Percentiles rank a stretch among this genome's conserved stretches.
Evolutionary conservation across 257 asterid species (phyloP).

Genomic region (Paulownia fortunei): DNA sequence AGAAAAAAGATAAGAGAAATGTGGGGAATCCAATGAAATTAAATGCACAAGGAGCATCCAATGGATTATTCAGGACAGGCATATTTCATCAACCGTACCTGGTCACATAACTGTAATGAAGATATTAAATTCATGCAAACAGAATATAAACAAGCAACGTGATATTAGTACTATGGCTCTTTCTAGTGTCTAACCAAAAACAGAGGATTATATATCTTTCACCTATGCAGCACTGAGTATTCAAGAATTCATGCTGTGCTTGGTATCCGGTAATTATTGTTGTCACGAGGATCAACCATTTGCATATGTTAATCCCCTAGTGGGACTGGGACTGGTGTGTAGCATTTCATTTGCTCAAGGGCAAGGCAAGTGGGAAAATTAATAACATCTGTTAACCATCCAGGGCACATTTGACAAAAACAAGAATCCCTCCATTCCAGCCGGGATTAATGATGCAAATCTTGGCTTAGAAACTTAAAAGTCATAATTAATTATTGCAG

Average conservation of each 20-base stretch:
- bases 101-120: slow-evolving; percentile 14
- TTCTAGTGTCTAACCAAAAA: slow-evolving; percentile 18
- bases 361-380: neutral
- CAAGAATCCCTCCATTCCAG: neutral
- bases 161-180: neutral
- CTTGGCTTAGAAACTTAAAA: neutral
- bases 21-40: slow-evolving; percentile 60
- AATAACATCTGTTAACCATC: neutral
- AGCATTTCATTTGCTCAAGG: neutral
- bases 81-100: slow-evolving; percentile 34
- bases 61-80: slow-evolving; percentile 27
- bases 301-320: too few relatives aligned
- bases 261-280: slow-evolving; percentile 30
- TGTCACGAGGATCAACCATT: slow-evolving; percentile 45
- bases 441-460: neutral
- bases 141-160: slow-evolving; percentile 3
- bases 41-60: slow-evolving; percentile 50
- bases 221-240: slow-evolving; percentile 23
- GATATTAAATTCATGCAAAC: slow-evolving; percentile 40
- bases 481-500: neutral
- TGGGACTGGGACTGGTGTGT: too few relatives aligned
- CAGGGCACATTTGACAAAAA: neutral
- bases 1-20: slow-evolving; percentile 29
- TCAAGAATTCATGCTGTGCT: slow-evolving; percentile 37
- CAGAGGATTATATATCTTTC: neutral